Base-by-base conservation (phyloP, 2,329 filamentous ascomycete genomes). In the Claviceps pusilla region DNA sequence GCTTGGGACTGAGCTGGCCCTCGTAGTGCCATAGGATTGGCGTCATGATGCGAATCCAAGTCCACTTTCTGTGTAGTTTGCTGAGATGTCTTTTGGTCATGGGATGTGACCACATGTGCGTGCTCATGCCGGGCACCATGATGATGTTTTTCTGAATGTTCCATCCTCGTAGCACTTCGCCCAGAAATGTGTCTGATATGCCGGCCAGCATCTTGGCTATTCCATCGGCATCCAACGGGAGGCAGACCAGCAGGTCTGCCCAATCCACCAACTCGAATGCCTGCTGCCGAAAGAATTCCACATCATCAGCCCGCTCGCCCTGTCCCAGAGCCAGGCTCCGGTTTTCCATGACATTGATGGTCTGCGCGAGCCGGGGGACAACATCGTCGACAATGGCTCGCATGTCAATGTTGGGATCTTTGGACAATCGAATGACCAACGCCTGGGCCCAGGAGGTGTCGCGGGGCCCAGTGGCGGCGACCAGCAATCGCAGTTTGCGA, bases 191-290 rank as follows among this genome's bases (percentile, higher is more conserved):
- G 63, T 88, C 88, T 3, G 87, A 84, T 55, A 91, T 78, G 52
- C 90, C 90, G 53, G 84, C 81, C 64, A 95, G 75, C 89, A 96
- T 95, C 66, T 88, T 88, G 35, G 87, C 87, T 54, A 95, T 76
- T 54, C 84, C 84, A 64, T 93, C 86, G 7, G 89, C 87, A 66
- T 93, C 86, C 50, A 95, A 84, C 3, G 90, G 89, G 7, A 86
- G 86, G 54, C 95, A 79, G 37, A 95, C 82, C 56, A 95, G 76
- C 59, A 95, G 71, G 68, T 95, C 87, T 6, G 90, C 88, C 90
- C 90, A 96, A 57, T 87, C 79, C 59, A 89, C 87, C 57, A 94
- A 70, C 59, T 88, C 84, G 60, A 74, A 80, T 3, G 75, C 81
- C 58, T 75, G 77, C 52, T 70, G 69, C 31, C 64, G 63, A 55